Evolutionary conservation across 1,284 basidiomycete species (phyloP).

Genomic region (Sporisorium graminicola): DNA sequence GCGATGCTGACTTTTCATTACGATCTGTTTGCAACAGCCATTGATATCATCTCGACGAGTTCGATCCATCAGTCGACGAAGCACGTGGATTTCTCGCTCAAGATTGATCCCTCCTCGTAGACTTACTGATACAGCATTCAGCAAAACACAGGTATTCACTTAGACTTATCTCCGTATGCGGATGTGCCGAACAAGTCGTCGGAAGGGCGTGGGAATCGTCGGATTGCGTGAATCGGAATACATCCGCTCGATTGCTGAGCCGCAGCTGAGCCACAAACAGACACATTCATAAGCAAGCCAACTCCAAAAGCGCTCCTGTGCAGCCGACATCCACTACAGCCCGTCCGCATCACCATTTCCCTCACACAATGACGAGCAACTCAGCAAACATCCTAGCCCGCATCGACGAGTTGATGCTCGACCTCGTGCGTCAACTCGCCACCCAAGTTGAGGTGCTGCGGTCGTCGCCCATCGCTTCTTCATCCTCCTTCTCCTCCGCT

Average conservation of each 20-base stretch:
- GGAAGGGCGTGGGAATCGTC: not conserved
- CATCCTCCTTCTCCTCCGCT: not conserved
- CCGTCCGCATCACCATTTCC: not conserved
- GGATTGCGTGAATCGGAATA: not conserved
- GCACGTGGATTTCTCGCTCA: constrained; percentile 68
- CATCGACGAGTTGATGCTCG: constrained; percentile 25
- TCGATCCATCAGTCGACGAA: constrained; percentile 68
- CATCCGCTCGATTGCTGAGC: constrained; percentile 2
- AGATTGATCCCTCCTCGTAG: constrained; percentile 62
- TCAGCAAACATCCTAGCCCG: constrained; percentile 8
- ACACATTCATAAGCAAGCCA: not conserved
- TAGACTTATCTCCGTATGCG: not conserved
- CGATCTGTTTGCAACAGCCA: constrained; percentile 14
- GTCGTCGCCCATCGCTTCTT: not conserved
- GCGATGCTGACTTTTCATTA: constrained; percentile 5
- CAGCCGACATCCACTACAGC: too few species aligned
- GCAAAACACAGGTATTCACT: not conserved
- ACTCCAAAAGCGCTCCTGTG: not conserved
- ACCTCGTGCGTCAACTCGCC: constrained; percentile 22
- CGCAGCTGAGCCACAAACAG: not conserved
- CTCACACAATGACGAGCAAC: not conserved
- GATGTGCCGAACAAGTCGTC: not conserved
- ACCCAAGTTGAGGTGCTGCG: not conserved
- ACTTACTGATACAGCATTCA: not conserved
- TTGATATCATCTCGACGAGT: constrained; percentile 67